Evolutionary conservation across 2,329 filamentous ascomycete species (phyloP).

Genomic region (Apiospora saccharicola): DNA sequence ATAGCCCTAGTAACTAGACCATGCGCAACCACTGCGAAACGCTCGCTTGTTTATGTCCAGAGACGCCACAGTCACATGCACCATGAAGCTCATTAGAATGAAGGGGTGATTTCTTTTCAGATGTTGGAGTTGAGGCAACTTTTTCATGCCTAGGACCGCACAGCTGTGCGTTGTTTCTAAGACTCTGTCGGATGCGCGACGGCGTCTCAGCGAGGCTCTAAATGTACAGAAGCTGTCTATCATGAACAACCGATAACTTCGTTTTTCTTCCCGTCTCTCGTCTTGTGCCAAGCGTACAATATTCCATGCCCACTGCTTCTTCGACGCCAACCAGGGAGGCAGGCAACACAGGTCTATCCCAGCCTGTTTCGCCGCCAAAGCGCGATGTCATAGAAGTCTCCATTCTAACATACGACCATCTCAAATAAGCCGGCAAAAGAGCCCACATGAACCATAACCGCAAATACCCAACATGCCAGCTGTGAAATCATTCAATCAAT

Average conservation of each 20-base stretch:
- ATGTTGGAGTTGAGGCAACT: conserved; percentile 13
- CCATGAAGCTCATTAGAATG: not conserved
- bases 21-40: not conserved
- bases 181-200: not conserved
- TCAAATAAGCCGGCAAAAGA: not conserved
- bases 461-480: conserved; percentile 9
- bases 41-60: not conserved
- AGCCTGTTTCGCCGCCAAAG: not conserved
- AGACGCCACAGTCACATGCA: not conserved
- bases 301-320: conserved; percentile 13
- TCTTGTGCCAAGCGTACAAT: conserved; percentile 6
- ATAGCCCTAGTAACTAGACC: not conserved
- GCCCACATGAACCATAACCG: not conserved
- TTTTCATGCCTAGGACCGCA: not conserved
- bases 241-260: conserved; percentile 4
- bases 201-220: conserved; percentile 7
- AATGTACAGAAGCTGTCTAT: conserved; percentile 15
- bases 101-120: conserved; percentile 18
- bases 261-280: not conserved
- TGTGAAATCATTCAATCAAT: conserved; percentile 1
- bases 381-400: not conserved
- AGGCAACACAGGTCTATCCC: conserved; percentile 11
- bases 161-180: conserved; percentile 1
- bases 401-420: not conserved
- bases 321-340: conserved; percentile 1